Evolutionary conservation across 2,329 filamentous ascomycete genomes (phyloP).

Genomic region (Tolypocladium ophioglossoides): DNA sequence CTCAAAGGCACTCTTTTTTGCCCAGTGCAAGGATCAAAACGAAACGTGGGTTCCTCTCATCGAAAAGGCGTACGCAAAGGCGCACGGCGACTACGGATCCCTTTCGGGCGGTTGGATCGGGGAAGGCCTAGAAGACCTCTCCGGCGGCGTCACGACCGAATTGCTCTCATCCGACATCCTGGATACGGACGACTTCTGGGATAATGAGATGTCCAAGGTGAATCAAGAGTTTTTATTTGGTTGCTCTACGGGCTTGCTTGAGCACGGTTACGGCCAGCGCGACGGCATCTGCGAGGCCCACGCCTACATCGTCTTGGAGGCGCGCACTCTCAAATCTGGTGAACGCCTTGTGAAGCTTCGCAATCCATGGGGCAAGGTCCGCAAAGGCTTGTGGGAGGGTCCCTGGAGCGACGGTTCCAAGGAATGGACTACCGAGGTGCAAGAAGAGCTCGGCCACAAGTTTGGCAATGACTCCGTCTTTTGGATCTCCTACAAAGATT

Average conservation of each 20-base stretch:
- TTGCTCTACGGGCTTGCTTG: conserved; percentile 55
- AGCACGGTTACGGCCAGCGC: conserved; percentile 49
- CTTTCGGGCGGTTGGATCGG: conserved; percentile 63
- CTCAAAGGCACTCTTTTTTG: conserved; percentile 69
- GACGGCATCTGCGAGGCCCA: conserved; percentile 48
- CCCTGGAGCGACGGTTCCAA: conserved; percentile 50
- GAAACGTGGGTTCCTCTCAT: conserved; percentile 75
- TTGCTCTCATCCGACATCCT: conserved; percentile 61
- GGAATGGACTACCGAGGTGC: conserved; percentile 49
- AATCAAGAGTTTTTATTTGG: conserved; percentile 73
- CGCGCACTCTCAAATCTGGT: conserved; percentile 39
- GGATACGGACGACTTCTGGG: conserved; percentile 76
- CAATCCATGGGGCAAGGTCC: conserved; percentile 50
- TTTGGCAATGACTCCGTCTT: conserved; percentile 54
- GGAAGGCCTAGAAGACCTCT: conserved; percentile 48
- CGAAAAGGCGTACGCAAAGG: conserved; percentile 78
- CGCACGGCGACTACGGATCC: conserved; percentile 65
- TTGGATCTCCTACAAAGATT: conserved; percentile 53
- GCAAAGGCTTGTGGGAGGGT: conserved; percentile 50
- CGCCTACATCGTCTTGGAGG: conserved; percentile 51
- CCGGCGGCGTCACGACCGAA: conserved; percentile 60
- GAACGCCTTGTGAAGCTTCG: conserved; percentile 46
- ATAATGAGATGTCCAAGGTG: conserved; percentile 66
- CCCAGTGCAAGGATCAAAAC: conserved; percentile 62
- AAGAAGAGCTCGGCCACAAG: conserved; percentile 45